phyloP scores from a whole-genome alignment of 2,329 filamentous ascomycete genomes.

The Beauveria asiatica region DNA sequence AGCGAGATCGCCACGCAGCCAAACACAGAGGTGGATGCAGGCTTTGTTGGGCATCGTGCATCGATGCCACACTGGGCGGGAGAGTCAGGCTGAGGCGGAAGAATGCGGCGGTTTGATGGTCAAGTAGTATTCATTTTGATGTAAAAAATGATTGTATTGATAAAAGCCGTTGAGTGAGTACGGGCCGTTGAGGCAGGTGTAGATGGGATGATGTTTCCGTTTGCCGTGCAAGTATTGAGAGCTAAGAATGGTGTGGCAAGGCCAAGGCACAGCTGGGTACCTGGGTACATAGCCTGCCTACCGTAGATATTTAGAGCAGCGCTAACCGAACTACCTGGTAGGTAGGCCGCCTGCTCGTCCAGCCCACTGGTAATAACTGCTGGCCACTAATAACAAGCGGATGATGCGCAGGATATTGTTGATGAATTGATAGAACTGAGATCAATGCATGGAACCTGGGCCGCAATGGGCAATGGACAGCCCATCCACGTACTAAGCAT shows the following conservation, averaged over 20 bases:
- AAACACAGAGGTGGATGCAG: neutral
- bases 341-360: neutral
- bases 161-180: neutral
- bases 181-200: neutral
- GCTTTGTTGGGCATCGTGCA: constrained; percentile 6
- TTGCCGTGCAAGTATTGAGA: neutral
- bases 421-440: neutral
- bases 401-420: neutral
- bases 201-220: neutral
- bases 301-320: too few species aligned
- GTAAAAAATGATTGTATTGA: neutral
- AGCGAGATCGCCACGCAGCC: constrained; percentile 7
- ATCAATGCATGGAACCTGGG: neutral
- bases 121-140: neutral
- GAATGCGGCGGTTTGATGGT: neutral
- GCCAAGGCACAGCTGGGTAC: neutral
- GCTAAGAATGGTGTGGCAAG: neutral
- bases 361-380: neutral
- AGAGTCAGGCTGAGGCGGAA: neutral
- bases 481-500: neutral
- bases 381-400: neutral
- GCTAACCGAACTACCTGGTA: too few species aligned
- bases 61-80: constrained; percentile 5
- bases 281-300: neutral
- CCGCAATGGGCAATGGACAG: neutral